phyloP scores from a whole-genome alignment of 2,329 filamentous ascomycete genomes.

The Hypoxylon sp. region DNA sequence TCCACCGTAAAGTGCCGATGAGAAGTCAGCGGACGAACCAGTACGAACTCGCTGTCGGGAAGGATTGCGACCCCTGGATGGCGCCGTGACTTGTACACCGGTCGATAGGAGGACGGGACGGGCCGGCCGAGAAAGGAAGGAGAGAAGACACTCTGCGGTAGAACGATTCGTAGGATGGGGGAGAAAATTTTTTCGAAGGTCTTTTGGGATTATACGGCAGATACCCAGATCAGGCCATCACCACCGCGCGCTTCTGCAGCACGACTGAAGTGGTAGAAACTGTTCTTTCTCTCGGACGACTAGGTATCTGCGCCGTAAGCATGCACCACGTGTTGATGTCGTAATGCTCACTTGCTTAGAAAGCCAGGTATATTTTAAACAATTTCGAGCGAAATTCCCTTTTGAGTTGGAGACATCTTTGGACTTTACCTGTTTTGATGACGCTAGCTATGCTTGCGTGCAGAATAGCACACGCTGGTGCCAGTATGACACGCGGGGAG shows the following conservation, averaged over 20 bases:
- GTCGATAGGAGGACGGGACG: conserved; percentile 46
- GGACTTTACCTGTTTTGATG: conserved; percentile 23
- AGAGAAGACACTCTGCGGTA: conserved; percentile 31
- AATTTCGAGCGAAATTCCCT: conserved; percentile 17
- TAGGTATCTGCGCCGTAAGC: conserved; percentile 21
- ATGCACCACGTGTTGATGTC: conserved; percentile 42
- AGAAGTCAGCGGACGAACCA: conserved; percentile 24
- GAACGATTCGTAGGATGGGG: conserved; percentile 17
- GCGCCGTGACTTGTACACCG: conserved; percentile 31
- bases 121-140: conserved; percentile 53
- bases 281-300: conserved; percentile 14
- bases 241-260: conserved; percentile 21
- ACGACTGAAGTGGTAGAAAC: conserved; percentile 14
- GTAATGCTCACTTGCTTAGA: conserved; percentile 33
- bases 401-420: conserved; percentile 10
- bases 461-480: conserved; percentile 25
- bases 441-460: conserved; percentile 34
- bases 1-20: conserved; percentile 23
- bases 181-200: conserved; percentile 16
- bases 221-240: conserved; percentile 24
- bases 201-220: conserved; percentile 7
- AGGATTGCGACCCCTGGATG: conserved; percentile 41
- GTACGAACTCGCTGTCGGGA: conserved; percentile 35
- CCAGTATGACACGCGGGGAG: conserved; percentile 35
- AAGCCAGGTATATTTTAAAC: conserved; percentile 9